These are phyloP conservation scores for Leccinum arenicola DNA, from an alignment of 768 basidiomycete genomes.

Conservation along the genomic window DNA sequence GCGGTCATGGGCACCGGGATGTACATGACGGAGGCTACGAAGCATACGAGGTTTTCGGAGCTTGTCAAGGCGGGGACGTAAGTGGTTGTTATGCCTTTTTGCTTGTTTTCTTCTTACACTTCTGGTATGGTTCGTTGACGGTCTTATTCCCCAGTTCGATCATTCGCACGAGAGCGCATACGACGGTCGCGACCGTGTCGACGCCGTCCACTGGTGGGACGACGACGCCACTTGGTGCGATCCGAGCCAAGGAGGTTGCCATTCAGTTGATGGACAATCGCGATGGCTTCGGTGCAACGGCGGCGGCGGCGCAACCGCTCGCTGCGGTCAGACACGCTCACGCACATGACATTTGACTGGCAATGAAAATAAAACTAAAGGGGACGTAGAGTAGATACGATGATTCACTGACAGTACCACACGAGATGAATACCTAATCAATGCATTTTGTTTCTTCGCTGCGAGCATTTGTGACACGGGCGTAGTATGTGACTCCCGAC, in stretches of 20 bases:
- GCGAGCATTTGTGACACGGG: too few species aligned
- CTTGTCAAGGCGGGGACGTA: slow-evolving; percentile 55
- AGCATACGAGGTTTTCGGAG: slow-evolving; percentile 48
- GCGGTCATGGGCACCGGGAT: slow-evolving; percentile 48
- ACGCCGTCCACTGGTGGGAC: slow-evolving; percentile 16
- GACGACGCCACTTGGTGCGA: slow-evolving; percentile 44
- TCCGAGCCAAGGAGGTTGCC: slow-evolving; percentile 74
- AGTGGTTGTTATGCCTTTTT: slow-evolving; percentile 21
- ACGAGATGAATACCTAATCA: slow-evolving; percentile 12
- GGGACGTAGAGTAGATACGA: neutral
- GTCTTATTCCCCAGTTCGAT: slow-evolving; percentile 25
- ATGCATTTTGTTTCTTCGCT: neutral
- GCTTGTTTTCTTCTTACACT: slow-evolving; percentile 2
- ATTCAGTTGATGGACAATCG: slow-evolving; percentile 8
- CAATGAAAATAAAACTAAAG: neutral
- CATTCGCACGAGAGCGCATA: slow-evolving; percentile 37
- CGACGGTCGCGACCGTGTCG: slow-evolving; percentile 24
- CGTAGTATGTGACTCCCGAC: too few species aligned
- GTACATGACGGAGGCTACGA: slow-evolving; percentile 56
- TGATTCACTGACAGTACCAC: slow-evolving; percentile 5
- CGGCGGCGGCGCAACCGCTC: neutral
- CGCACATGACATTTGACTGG: slow-evolving; percentile 2
- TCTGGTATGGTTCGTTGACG: slow-evolving; percentile 3
- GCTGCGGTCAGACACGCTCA: neutral
- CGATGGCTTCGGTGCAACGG: neutral